Percentiles rank a stretch among this genome's conserved stretches.
These are phyloP conservation scores for Collybiopsis luxurians DNA, from an alignment of 768 basidiomycete genomes.

Conservation along the genomic window DNA sequence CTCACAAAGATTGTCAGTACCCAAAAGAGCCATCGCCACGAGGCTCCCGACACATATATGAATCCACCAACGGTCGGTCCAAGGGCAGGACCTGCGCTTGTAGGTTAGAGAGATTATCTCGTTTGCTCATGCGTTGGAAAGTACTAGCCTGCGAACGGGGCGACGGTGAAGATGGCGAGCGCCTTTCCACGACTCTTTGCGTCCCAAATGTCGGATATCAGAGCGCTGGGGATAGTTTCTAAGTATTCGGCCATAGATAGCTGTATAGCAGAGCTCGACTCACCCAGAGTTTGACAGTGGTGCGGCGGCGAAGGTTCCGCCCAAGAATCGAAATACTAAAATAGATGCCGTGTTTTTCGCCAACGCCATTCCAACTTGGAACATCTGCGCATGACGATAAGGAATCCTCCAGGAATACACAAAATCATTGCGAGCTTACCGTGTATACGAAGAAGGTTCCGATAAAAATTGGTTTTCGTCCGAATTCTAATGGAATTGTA, in stretches of 20 bases:
- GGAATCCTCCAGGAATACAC: not conserved
- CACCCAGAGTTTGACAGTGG: conserved; percentile 72
- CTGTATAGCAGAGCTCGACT: conserved; percentile 9
- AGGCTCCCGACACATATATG: conserved; percentile 30
- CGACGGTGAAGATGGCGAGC: conserved; percentile 59
- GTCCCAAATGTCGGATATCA: conserved; percentile 65
- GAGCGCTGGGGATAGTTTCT: conserved; percentile 27
- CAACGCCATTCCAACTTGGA: conserved; percentile 63
- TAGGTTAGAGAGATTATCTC: not conserved
- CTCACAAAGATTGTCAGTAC: conserved; percentile 54
- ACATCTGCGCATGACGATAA: conserved; percentile 34
- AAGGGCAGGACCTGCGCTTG: conserved; percentile 53
- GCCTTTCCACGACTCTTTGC: conserved; percentile 60
- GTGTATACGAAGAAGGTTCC: conserved; percentile 54
- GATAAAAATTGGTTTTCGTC: conserved; percentile 58
- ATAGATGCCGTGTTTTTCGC: conserved; percentile 59
- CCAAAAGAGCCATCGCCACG: conserved; percentile 74
- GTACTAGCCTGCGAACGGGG: conserved; percentile 42
- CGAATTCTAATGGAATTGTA: conserved; percentile 32
- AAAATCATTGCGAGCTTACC: conserved; percentile 27
- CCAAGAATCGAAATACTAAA: conserved; percentile 70
- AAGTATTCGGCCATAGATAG: not conserved
- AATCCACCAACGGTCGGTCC: conserved; percentile 55
- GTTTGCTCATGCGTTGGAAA: not conserved
- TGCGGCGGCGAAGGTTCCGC: conserved; percentile 65